These are phyloP conservation scores for Castanospermum australe DNA, from an alignment of 306 rosid species.

Conservation along the genomic window DNA sequence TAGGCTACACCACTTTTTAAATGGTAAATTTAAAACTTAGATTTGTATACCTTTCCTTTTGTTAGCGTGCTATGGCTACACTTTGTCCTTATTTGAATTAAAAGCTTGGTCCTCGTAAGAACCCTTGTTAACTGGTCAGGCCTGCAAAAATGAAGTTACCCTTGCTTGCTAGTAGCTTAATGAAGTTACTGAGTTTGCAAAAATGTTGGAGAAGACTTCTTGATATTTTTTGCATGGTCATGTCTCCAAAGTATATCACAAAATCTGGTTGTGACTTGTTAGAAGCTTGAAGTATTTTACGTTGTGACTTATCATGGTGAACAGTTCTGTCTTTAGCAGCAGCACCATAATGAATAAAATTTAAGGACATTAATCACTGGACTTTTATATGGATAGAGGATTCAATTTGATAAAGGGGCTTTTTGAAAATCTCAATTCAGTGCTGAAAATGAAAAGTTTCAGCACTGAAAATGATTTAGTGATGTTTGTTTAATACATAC, in stretches of 20 bases:
- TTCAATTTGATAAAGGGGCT: background rate
- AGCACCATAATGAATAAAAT: background rate
- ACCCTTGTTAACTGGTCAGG: background rate
- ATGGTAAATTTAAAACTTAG: background rate
- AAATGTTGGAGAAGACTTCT: background rate
- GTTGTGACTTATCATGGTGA: background rate
- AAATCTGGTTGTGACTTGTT: background rate
- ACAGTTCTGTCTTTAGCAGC: background rate
- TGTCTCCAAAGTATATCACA: background rate
- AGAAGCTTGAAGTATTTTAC: background rate
- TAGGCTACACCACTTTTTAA: constrained; percentile 4
- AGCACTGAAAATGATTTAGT: too few species aligned
- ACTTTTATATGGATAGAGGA: background rate
- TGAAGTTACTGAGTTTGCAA: background rate
- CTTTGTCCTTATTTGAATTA: background rate
- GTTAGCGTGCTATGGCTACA: background rate
- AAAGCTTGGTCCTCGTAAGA: background rate
- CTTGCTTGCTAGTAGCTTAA: background rate
- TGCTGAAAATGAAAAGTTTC: too few species aligned
- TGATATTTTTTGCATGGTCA: background rate
- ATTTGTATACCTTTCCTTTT: background rate
- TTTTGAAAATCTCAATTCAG: too few species aligned
- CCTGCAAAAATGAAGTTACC: too few species aligned
- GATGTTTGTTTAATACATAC: too few species aligned
- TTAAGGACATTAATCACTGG: background rate